Conservation (phyloP, 2,329 filamentous ascomycete genomes). For the Ophiostoma sp. region DNA sequence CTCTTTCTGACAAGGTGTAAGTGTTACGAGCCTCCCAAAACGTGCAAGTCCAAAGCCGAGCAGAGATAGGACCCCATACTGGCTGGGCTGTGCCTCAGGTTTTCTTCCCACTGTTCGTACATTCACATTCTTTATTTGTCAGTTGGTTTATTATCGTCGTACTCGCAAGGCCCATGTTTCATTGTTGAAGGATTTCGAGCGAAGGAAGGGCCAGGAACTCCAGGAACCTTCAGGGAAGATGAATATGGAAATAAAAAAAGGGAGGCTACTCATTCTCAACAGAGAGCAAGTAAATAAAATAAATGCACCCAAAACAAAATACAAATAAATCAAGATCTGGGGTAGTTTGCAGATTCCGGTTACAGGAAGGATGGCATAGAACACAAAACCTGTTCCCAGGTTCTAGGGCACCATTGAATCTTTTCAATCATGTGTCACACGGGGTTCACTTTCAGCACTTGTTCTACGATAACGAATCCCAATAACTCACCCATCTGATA, state of each 20-base stretch:
- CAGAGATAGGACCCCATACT: neutral
- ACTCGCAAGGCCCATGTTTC: neutral
- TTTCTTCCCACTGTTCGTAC: neutral
- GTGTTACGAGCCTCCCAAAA: constrained; percentile 13
- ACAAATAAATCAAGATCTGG: neutral
- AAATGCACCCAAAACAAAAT: neutral
- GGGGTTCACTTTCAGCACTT: neutral
- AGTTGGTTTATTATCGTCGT: neutral
- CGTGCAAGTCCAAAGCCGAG: neutral
- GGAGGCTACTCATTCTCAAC: neutral
- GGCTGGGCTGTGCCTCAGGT: neutral
- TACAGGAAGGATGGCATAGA: neutral
- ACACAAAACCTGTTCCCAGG: neutral
- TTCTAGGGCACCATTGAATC: neutral
- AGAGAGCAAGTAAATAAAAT: neutral
- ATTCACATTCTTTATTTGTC: neutral
- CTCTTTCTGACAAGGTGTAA: neutral
- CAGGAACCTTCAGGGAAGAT: neutral
- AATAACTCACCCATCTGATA: neutral
- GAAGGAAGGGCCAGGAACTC: neutral
- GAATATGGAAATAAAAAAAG: neutral
- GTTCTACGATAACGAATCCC: neutral
- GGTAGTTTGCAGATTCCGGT: neutral
- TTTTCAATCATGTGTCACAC: neutral
- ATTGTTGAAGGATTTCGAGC: constrained; percentile 4